A percentile compares a stretch with the other conserved stretches of the same genome.
Evolutionary conservation across 139 green algal species (phyloP).

Genomic region (Zygnema circumcarinatum): DNA sequence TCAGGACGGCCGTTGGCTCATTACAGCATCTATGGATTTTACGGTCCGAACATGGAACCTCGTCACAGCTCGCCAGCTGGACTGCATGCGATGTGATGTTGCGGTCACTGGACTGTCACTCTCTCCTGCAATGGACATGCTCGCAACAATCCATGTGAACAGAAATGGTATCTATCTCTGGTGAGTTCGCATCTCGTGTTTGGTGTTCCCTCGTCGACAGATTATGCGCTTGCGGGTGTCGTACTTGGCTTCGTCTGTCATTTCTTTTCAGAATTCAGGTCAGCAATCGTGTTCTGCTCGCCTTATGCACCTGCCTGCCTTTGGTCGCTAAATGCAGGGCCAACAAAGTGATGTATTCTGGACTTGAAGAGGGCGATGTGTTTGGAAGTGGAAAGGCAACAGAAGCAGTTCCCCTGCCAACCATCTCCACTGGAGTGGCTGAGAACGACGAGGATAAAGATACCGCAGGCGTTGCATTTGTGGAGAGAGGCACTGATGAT

Average conservation of each 20-base stretch:
- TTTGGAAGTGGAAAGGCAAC: neutral
- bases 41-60: conserved; percentile 92
- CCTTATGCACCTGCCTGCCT: no score
- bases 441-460: neutral
- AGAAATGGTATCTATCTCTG: conserved; percentile 93
- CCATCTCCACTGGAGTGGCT: conserved; percentile 1
- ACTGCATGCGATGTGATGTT: conserved; percentile 79
- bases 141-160: conserved; percentile 90
- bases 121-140: conserved; percentile 82
- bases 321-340: no score
- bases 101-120: conserved; percentile 77
- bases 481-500: neutral
- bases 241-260: neutral
- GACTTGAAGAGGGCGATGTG: neutral
- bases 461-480: neutral
- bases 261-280: neutral
- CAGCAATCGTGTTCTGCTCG: neutral
- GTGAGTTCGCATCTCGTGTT: conserved; percentile 56
- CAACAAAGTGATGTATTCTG: conserved; percentile 44
- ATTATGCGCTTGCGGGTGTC: neutral
- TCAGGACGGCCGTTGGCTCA: conserved; percentile 76
- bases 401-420: neutral
- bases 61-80: conserved; percentile 69
- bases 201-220: neutral
- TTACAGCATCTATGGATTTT: conserved; percentile 85